A percentile compares a stretch with the other conserved stretches of the same genome.
phyloP scores from a whole-genome alignment of 2,329 filamentous ascomycete species.

The Alternaria consortialis region DNA sequence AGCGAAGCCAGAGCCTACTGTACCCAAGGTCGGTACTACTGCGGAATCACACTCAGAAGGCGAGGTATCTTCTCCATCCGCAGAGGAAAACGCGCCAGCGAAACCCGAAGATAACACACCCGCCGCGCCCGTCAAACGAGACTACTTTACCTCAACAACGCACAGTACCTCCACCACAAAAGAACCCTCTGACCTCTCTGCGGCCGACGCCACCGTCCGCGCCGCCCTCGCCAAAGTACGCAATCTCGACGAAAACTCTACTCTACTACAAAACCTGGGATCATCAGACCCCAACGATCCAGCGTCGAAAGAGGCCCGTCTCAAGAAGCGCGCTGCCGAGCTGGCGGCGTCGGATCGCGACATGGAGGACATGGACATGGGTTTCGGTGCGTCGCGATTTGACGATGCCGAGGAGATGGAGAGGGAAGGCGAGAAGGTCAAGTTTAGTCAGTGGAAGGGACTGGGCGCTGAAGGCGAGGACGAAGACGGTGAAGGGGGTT shows the following conservation, averaged over 20 bases:
- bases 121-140: slow-evolving; percentile 25
- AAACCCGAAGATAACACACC: slow-evolving; percentile 6
- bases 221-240: slow-evolving; percentile 85
- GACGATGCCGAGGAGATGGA: slow-evolving; percentile 89
- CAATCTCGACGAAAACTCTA: slow-evolving; percentile 56
- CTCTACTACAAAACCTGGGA: slow-evolving; percentile 53
- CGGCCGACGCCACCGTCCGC: slow-evolving; percentile 79
- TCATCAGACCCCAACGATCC: slow-evolving; percentile 30
- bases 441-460: slow-evolving; percentile 71
- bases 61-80: neutral
- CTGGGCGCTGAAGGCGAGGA: slow-evolving; percentile 63
- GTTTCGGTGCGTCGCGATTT: slow-evolving; percentile 87
- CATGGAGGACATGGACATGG: slow-evolving; percentile 90
- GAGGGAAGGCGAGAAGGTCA: slow-evolving; percentile 64
- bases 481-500: slow-evolving; percentile 55
- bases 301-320: slow-evolving; percentile 70
- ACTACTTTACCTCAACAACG: slow-evolving; percentile 31
- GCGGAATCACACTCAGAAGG: neutral
- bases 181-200: slow-evolving; percentile 47
- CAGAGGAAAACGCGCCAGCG: slow-evolving; percentile 14
- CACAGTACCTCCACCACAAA: slow-evolving; percentile 13
- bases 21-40: neutral
- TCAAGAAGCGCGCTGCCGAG: slow-evolving; percentile 71
- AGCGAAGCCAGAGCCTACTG: neutral
- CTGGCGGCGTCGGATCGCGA: slow-evolving; percentile 78